These are phyloP conservation scores for Phlebiopsis flavidoalba DNA, from an alignment of 768 basidiomycete genomes.

Conservation along the genomic window DNA sequence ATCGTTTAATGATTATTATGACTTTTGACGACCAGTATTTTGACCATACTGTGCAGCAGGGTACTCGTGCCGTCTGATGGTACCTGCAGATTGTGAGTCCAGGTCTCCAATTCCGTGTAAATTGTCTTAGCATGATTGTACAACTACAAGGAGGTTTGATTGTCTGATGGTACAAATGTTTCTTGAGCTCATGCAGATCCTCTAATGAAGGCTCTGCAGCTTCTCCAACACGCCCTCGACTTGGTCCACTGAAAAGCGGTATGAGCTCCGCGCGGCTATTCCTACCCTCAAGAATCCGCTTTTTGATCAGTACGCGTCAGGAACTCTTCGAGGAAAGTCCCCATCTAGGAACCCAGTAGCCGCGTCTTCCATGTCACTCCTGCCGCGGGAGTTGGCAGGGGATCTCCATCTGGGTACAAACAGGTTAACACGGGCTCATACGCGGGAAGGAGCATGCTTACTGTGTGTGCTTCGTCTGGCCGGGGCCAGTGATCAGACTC, in stretches of 20 bases:
- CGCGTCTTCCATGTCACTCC: slow-evolving; percentile 47
- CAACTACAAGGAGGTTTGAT: not conserved
- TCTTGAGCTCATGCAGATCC: not conserved
- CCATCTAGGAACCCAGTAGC: slow-evolving; percentile 85
- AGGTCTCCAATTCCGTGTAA: no score
- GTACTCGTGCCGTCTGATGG: no score
- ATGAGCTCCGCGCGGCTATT: slow-evolving; percentile 57
- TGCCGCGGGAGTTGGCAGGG: slow-evolving; percentile 52
- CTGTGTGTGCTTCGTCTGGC: slow-evolving; percentile 58
- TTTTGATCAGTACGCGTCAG: slow-evolving; percentile 36
- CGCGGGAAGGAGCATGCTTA: slow-evolving; percentile 25
- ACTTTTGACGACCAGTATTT: not conserved
- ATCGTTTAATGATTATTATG: slow-evolving; percentile 4
- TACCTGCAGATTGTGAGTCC: no score
- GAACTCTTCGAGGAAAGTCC: slow-evolving; percentile 73
- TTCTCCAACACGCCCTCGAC: slow-evolving; percentile 36
- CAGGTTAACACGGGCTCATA: not conserved
- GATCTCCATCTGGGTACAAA: slow-evolving; percentile 54
- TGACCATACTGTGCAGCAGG: not conserved
- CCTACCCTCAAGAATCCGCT: slow-evolving; percentile 52
- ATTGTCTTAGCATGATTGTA: not conserved
- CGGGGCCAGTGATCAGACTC: slow-evolving; percentile 43
- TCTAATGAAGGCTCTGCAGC: slow-evolving; percentile 37
- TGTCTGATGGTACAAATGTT: not conserved
- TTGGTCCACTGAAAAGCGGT: slow-evolving; percentile 36